Evolutionary conservation across 176 grass and related monocot genomes (phyloP).

Genomic region (Rhynchospora tenuis): DNA sequence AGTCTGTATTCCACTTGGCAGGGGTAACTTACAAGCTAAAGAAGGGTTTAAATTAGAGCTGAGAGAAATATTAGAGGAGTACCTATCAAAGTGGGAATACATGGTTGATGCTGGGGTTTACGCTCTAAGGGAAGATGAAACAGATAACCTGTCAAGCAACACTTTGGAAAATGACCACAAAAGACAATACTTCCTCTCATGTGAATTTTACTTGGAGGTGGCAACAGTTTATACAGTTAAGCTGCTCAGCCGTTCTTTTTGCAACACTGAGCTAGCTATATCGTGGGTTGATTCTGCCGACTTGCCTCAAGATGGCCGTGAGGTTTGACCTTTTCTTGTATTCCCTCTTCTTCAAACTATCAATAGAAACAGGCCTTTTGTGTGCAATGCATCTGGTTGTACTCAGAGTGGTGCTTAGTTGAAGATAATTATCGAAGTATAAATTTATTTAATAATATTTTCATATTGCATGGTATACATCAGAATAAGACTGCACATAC

Average conservation of each 20-base stretch:
- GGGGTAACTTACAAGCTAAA: background rate
- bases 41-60: constrained; percentile 18
- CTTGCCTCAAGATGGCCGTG: constrained; percentile 10
- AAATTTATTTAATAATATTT: background rate
- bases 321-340: background rate
- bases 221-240: constrained; percentile 2
- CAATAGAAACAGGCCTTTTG: background rate
- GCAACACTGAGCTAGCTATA: constrained; percentile 6
- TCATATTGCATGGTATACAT: background rate
- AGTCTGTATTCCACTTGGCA: background rate
- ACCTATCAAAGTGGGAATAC: constrained; percentile 25
- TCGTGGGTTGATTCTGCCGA: constrained; percentile 17
- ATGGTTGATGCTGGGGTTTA: constrained; percentile 15
- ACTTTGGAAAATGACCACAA: background rate
- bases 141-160: background rate
- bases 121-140: constrained; percentile 2
- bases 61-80: constrained; percentile 10
- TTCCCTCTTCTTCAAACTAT: background rate
- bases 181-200: background rate
- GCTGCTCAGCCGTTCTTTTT: background rate
- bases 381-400: background rate
- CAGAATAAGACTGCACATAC: background rate
- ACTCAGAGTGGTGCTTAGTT: background rate
- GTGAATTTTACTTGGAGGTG: constrained; percentile 18
- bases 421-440: background rate